Evolutionary conservation across 2,329 filamentous ascomycete genomes (phyloP), one percentile per base, ranked within the genome.

Genomic region (Diaporthe vexans): DNA sequence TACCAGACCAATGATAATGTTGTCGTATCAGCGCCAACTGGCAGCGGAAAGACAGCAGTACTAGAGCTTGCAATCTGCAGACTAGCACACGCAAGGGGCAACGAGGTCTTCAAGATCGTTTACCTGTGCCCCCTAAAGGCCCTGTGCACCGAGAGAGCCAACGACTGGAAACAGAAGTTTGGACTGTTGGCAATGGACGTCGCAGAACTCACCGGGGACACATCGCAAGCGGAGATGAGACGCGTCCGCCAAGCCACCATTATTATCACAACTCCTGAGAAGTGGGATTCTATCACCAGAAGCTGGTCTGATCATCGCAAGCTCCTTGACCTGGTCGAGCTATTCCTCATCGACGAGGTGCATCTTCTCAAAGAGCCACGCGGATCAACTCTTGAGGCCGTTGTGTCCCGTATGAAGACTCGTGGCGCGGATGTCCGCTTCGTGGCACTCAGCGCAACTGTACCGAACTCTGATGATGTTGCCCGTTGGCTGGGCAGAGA

Each of bases 101-200:
- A 89, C 83, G 79, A 90, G 83, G 80, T 91, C 63, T 95, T 92
- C 87, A 97, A 97, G 81, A 91, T 96, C 57, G 89, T 97, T 4
- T 97, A 97, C 78, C 93, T 94, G 82, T 94, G 94, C 15, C 95
- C 94, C 0, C 96, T 94, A 0, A 97, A 97, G 77, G 94, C 94
- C 0, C 86, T 97, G 1, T 97, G 94, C 79, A 89, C 92, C 0
- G 94, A 97, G 80, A 86, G 94, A 51, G 88, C 93, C 68, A 89
- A 90, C 65, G 94, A 97, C 78, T 97, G 95, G 94, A 88, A 91
- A 75, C 86, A 85, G 63, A 97, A 95, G 78, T 96, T 97, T 79
- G 86, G 85, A 33, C 85, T 88, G 19, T 84, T 97, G 74, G 91
- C 90, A 26, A 83, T 97, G 19, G 86, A 89, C 74, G 94, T 93